Conservation (phyloP, 1,284 basidiomycete genomes). For the Cutaneotrichosporon spelunceum region DNA sequence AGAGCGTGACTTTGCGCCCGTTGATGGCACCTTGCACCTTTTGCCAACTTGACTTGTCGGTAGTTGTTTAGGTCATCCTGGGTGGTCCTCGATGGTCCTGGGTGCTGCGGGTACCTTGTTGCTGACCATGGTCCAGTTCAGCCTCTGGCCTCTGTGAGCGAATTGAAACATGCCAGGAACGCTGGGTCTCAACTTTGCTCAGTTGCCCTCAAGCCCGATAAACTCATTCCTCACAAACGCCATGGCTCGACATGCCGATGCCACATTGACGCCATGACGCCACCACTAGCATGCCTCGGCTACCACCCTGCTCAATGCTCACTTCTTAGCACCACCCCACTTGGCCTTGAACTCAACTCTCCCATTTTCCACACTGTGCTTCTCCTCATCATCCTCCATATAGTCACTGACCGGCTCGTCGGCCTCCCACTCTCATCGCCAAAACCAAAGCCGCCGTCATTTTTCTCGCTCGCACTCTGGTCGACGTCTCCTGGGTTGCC, state of each 20-base stretch:
- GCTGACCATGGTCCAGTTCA: neutral
- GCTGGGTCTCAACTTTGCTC: neutral
- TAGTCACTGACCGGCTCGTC: slow-evolving; percentile 14
- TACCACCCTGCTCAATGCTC: neutral
- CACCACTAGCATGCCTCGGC: neutral
- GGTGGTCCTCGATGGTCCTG: too few relatives aligned
- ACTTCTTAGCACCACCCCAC: neutral
- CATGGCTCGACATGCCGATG: neutral
- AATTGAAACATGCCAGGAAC: slow-evolving; percentile 1
- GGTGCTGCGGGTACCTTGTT: neutral
- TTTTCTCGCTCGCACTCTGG: neutral
- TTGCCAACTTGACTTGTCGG: too few relatives aligned
- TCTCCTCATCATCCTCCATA: slow-evolving; percentile 8
- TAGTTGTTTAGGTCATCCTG: too few relatives aligned
- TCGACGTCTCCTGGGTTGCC: neutral
- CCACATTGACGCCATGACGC: too few relatives aligned
- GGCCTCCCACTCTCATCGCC: slow-evolving; percentile 20
- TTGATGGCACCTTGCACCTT: too few relatives aligned
- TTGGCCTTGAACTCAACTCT: neutral
- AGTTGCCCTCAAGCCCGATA: neutral
- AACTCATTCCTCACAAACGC: neutral
- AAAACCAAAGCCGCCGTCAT: slow-evolving; percentile 7
- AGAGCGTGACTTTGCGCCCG: too few relatives aligned
- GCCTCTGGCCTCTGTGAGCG: neutral
- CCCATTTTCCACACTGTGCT: neutral